Evolutionary conservation across 2,329 filamentous ascomycete species (phyloP).

Genomic region (Dactylonectria macrodidyma): DNA sequence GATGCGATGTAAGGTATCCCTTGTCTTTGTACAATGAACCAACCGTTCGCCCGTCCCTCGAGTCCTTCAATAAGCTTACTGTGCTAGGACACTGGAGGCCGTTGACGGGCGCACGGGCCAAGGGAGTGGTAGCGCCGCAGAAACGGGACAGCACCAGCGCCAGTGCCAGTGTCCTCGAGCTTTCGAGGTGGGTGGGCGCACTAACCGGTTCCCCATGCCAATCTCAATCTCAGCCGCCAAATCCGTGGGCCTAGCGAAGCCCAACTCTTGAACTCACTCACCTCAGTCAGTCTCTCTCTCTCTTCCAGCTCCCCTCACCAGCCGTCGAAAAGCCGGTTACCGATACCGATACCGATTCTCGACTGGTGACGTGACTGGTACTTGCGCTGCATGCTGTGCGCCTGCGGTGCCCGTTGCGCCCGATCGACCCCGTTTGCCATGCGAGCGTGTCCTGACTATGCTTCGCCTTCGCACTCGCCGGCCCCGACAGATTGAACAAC

Average conservation of each 20-base stretch:
- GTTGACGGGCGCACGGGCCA: constrained; percentile 40
- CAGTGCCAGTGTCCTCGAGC: not conserved
- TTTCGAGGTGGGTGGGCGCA: too few species aligned
- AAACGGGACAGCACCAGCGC: constrained; percentile 17
- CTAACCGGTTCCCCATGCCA: not conserved
- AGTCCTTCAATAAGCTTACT: constrained; percentile 33
- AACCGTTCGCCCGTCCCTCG: not conserved
- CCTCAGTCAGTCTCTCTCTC: not conserved
- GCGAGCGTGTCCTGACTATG: constrained; percentile 41
- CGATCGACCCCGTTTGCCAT: constrained; percentile 40
- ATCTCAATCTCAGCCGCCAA: constrained; percentile 8
- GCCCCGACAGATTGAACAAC: constrained; percentile 34
- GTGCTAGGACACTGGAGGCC: constrained; percentile 32
- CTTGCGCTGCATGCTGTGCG: constrained; percentile 29
- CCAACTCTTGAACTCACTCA: not conserved
- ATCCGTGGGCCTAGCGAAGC: constrained; percentile 2
- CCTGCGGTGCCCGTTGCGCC: constrained; percentile 38
- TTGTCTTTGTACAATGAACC: not conserved
- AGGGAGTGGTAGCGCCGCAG: constrained; percentile 34
- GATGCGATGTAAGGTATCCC: not conserved
- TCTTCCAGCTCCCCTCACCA: not conserved
- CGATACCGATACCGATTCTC: constrained; percentile 11
- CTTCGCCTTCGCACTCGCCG: constrained; percentile 43
- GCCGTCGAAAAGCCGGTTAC: not conserved
- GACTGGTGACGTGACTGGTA: not conserved